A percentile compares a stretch with the other conserved stretches of the same genome.
Evolutionary conservation across 2,329 filamentous ascomycete genomes (phyloP).

Genomic region (Colletotrichum spaethianum): DNA sequence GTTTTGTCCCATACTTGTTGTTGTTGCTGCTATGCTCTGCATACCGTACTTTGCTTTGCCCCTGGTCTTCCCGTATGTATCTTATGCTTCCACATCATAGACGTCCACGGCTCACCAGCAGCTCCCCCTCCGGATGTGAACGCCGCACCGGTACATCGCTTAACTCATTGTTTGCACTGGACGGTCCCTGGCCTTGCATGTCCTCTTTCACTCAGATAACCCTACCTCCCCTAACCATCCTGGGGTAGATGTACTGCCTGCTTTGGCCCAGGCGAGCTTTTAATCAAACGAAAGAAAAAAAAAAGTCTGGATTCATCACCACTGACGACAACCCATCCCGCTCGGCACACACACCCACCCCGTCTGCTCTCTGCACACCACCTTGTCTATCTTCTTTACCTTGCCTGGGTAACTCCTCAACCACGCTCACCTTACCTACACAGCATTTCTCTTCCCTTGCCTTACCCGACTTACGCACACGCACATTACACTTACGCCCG

Average conservation of each 20-base stretch:
- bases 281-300: constrained; percentile 2
- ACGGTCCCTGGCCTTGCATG: not conserved
- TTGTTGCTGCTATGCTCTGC: not conserved
- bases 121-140: not conserved
- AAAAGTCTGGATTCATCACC: constrained; percentile 28
- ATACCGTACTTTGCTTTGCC: not conserved
- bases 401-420: constrained; percentile 1
- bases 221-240: constrained; percentile 4
- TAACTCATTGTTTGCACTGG: not conserved
- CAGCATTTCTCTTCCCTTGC: constrained; percentile 2
- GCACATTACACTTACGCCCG: constrained; percentile 29
- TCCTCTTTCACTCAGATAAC: not conserved
- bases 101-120: not conserved
- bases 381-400: not conserved
- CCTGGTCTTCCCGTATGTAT: not conserved
- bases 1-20: not conserved
- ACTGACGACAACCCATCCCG: constrained; percentile 23
- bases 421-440: constrained; percentile 3
- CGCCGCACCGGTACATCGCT: not conserved
- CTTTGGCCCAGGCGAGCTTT: constrained; percentile 3
- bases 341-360: constrained; percentile 4
- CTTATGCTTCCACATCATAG: not conserved
- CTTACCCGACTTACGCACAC: constrained; percentile 8
- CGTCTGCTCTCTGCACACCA: not conserved
- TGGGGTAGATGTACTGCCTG: not conserved